phyloP scores from a whole-genome alignment of 148 eudicot species.

The Rhododendron kiyosumense region DNA sequence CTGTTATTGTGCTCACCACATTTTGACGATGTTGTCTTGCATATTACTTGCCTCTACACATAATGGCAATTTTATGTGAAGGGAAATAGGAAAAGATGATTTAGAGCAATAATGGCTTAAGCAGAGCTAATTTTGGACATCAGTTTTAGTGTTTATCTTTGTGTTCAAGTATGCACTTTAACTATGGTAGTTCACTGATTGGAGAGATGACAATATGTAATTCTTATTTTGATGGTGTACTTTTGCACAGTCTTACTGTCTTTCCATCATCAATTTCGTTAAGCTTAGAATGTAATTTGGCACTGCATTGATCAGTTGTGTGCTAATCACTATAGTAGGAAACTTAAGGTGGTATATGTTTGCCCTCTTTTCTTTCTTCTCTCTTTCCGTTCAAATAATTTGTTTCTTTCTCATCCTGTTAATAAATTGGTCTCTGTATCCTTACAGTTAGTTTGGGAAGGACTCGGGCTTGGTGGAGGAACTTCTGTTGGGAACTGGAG shows the following conservation, averaged over 20 bases:
- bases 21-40: neutral
- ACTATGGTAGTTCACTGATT: neutral
- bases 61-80: neutral
- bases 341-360: neutral
- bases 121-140: neutral
- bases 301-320: neutral
- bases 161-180: neutral
- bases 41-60: neutral
- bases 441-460: conserved; percentile 67
- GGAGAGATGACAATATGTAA: neutral
- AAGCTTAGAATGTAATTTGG: neutral
- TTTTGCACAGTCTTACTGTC: neutral
- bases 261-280: neutral
- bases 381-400: neutral
- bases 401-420: neutral
- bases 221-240: neutral
- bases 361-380: neutral
- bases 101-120: neutral
- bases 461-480: conserved; percentile 74
- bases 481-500: conserved; percentile 57
- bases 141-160: neutral
- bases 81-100: neutral
- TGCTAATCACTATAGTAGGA: neutral
- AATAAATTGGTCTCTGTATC: conserved; percentile 3
- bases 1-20: neutral